A percentile compares a stretch with the other conserved stretches of the same genome.
These are phyloP conservation scores for Pseudohalonectria lignicola DNA, from an alignment of 2,329 filamentous ascomycete species.

Conservation along the genomic window DNA sequence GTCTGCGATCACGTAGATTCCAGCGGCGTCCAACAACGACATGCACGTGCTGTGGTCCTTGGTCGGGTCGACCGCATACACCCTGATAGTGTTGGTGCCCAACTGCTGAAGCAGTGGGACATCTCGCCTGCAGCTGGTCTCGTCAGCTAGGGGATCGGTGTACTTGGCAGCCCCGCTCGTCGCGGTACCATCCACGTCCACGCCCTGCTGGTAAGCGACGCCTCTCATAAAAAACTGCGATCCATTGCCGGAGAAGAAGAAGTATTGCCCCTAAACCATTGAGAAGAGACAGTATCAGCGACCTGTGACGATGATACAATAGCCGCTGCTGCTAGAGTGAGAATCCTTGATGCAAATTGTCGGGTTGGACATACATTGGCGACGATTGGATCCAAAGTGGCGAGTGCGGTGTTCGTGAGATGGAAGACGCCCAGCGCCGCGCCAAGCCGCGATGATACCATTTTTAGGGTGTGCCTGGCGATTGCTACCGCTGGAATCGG, in stretches of 20 bases:
- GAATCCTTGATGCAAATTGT: too few relatives aligned
- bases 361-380: neutral
- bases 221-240: constrained; percentile 52
- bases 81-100: constrained; percentile 64
- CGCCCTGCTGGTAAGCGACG: constrained; percentile 66
- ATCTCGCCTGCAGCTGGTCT: constrained; percentile 54
- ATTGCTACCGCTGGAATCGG: too few relatives aligned
- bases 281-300: too few relatives aligned
- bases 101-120: constrained; percentile 56
- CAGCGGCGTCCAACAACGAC: constrained; percentile 54
- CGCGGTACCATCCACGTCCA: constrained; percentile 29
- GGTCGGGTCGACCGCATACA: constrained; percentile 63
- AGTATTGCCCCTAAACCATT: constrained; percentile 1
- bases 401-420: neutral
- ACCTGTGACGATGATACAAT: too few relatives aligned
- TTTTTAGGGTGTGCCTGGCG: neutral
- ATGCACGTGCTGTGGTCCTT: constrained; percentile 61
- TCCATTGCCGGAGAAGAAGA: constrained; percentile 60
- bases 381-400: neutral
- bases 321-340: too few relatives aligned
- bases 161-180: constrained; percentile 31
- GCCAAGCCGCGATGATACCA: constrained; percentile 1
- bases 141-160: constrained; percentile 58
- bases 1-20: constrained; percentile 71
- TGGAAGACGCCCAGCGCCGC: constrained; percentile 4